phyloP scores from a whole-genome alignment of 2,329 filamentous ascomycete species.

The Pestalotiopsis sp. region DNA sequence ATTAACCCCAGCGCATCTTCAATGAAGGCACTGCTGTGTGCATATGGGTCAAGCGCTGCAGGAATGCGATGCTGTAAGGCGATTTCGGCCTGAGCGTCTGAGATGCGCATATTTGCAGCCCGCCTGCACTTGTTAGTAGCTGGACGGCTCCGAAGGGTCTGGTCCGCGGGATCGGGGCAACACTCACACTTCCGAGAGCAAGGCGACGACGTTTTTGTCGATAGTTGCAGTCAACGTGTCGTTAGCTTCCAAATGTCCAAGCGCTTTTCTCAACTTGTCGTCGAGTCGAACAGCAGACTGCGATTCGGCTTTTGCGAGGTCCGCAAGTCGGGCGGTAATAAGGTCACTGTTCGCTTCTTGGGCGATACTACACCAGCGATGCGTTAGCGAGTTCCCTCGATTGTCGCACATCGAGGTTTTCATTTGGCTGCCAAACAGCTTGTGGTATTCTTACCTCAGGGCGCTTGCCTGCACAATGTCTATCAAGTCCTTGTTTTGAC shows the following conservation, averaged over 20 bases:
- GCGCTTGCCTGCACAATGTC: background rate
- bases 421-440: too few relatives aligned
- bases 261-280: background rate
- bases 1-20: constrained; percentile 4
- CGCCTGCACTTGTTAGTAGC: background rate
- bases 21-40: background rate
- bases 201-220: background rate
- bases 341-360: background rate
- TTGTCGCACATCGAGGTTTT: too few relatives aligned
- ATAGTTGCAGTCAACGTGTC: background rate
- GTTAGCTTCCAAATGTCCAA: background rate
- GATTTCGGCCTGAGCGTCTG: background rate
- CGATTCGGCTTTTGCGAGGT: background rate
- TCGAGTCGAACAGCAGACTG: background rate
- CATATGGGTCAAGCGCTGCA: background rate
- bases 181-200: background rate
- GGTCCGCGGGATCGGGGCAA: background rate
- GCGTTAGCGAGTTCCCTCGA: background rate
- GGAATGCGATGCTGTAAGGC: background rate
- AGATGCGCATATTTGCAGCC: background rate
- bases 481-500: background rate
- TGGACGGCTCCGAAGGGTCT: too few relatives aligned
- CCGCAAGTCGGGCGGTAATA: background rate
- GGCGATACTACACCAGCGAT: background rate
- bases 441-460: background rate